Evolutionary conservation across 1,284 basidiomycete species (phyloP), one percentile per base, ranked within the genome.

Genomic region (Moniliophthora roreri): DNA sequence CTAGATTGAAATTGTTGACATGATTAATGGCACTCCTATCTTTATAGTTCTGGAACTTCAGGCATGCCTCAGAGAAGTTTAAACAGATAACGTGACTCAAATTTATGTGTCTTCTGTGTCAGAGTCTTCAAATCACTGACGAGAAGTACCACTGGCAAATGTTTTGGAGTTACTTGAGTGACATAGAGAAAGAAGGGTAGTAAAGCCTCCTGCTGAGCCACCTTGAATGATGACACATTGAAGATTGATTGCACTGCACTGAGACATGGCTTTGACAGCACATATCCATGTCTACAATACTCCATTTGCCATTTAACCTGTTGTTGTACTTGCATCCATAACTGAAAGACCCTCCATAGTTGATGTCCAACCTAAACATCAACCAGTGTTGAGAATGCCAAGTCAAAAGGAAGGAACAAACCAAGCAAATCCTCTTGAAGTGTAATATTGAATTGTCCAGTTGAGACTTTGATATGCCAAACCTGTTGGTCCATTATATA

Each of bases 301-400:
- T 87, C 87, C 87, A 91, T n/a, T 80, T 65, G 1, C 75, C 75
- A 24, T 72, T 70, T 4, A 91, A 75, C 8, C 84, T 77, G 41
- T 83, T 73, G 42, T 82, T 81, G 53, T 55, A 64, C 44, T 69
- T 66, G 3, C 83, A 75, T 0, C 86, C 87, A 58, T 84, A 86
- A 0, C 84, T 84, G 4, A 80, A 81, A 5, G 82, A 85, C 0
- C 88, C 88, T 5, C 85, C 77, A 59, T 87, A 89, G 62, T 89
- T 85, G 15, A 90, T 84, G 53, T 82, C 79, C 18, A 87, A 67
- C 77, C 85, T 86, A 38, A 23, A 50, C 41, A 23, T 15, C 47
- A 36, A 45, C 53, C 4, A 52, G 20, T 36, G 23, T 47, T n/a
- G 13, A 20, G 1, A 7, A 45, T 21, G 11, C 18, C 39, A 8